These are phyloP conservation scores for Ceriops zippeliana DNA, from an alignment of 345 rosid species.

Conservation along the genomic window DNA sequence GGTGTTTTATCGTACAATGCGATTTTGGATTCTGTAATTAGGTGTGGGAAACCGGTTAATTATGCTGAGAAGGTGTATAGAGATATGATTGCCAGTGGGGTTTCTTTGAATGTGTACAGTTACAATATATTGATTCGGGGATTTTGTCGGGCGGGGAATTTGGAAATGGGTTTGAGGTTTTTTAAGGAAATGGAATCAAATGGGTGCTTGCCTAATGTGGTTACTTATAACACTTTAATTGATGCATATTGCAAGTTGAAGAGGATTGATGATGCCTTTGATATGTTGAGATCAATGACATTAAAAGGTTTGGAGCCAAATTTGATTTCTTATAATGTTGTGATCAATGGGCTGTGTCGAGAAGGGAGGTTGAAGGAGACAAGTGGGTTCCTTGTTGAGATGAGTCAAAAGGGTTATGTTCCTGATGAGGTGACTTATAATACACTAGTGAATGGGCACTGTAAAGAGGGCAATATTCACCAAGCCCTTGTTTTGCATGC, in stretches of 20 bases:
- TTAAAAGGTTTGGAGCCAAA: conserved; percentile 69
- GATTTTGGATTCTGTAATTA: conserved; percentile 61
- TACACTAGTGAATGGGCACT: conserved; percentile 77
- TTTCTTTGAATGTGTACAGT: conserved; percentile 79
- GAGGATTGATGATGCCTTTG: conserved; percentile 55
- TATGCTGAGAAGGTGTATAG: conserved; percentile 52
- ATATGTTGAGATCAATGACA: conserved; percentile 53
- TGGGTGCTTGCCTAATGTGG: conserved; percentile 77
- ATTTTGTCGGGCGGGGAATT: conserved; percentile 62
- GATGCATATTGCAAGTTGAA: conserved; percentile 60
- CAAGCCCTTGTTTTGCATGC: conserved; percentile 77
- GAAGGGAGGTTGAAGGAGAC: conserved; percentile 82
- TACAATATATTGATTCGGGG: conserved; percentile 83
- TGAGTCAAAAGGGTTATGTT: conserved; percentile 51
- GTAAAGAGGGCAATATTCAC: conserved; percentile 72
- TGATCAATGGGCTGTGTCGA: conserved; percentile 70
- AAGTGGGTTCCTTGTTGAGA: conserved; percentile 43
- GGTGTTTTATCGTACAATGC: conserved; percentile 90
- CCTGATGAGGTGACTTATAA: conserved; percentile 78
- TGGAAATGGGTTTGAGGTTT: conserved; percentile 54
- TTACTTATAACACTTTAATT: conserved; percentile 72
- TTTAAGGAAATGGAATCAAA: conserved; percentile 60
- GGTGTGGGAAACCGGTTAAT: conserved; percentile 47
- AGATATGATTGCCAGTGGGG: conserved; percentile 53
- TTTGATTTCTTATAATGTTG: conserved; percentile 69